phyloP scores from a whole-genome alignment of 352 stramenopile genomes.

The Aphanomyces stellatus region DNA sequence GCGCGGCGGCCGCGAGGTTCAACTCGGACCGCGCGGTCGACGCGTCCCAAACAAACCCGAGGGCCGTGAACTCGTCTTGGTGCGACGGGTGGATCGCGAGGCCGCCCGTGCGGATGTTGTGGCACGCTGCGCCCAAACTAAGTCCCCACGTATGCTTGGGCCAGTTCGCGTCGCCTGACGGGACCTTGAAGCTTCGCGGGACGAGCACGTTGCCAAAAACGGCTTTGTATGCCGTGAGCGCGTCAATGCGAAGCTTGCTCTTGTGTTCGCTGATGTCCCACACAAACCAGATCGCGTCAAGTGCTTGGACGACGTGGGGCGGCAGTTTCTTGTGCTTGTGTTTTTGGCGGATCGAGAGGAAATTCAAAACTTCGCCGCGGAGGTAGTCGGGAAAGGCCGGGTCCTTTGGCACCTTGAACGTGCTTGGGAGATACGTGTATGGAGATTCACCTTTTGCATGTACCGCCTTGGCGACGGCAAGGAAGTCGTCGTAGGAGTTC shows the following conservation, averaged over 20 bases:
- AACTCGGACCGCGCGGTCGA: not conserved
- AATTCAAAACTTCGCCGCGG: not conserved
- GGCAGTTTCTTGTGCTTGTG: not conserved
- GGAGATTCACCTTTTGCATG: not conserved
- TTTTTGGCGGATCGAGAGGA: not conserved
- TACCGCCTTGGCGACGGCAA: not conserved
- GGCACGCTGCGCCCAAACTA: not conserved
- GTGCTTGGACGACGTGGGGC: not conserved
- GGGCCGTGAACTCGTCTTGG: not conserved
- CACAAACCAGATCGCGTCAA: conserved; percentile 9
- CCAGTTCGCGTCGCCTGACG: not conserved
- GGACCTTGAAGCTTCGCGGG: conserved; percentile 2
- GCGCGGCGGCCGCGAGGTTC: not conserved
- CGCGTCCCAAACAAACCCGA: conserved; percentile 11
- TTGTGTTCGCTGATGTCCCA: conserved; percentile 3
- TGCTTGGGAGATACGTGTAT: conserved; percentile 8
- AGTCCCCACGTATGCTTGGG: conserved; percentile 1
- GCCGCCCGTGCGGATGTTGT: conserved; percentile 10
- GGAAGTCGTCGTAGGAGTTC: conserved; percentile 9
- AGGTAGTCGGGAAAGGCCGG: not conserved
- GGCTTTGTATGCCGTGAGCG: conserved; percentile 8
- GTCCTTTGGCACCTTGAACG: not conserved
- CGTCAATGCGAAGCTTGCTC: not conserved
- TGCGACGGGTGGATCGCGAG: not conserved
- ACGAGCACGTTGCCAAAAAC: conserved; percentile 9